phyloP scores from a whole-genome alignment of 495 filamentous ascomycete genomes.

The Xylaria scruposa region DNA sequence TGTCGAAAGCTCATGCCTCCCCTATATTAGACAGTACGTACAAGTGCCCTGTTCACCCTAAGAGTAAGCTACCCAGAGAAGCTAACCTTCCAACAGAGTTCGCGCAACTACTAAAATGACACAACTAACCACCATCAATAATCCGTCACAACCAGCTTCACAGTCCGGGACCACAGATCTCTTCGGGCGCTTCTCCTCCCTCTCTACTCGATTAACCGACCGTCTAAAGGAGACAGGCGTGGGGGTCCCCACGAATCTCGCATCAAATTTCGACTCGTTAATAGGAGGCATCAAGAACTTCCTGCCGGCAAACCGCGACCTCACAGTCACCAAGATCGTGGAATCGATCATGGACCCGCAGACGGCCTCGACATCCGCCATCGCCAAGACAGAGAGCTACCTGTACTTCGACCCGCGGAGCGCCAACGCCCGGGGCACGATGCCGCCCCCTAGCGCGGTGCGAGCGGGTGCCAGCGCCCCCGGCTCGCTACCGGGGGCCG shows the following conservation, averaged over 20 bases:
- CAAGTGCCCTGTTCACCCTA: neutral
- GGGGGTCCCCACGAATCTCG: constrained; percentile 62
- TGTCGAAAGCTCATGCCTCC: constrained; percentile 74
- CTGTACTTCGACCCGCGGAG: constrained; percentile 98
- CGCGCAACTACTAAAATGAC: constrained; percentile 98
- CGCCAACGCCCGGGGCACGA: constrained; percentile 90
- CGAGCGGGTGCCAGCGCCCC: constrained; percentile 50
- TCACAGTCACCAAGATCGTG: constrained; percentile 96
- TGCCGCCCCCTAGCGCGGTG: constrained; percentile 73
- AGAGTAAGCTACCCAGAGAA: neutral
- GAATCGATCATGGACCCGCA: constrained; percentile 98
- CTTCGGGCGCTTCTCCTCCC: constrained; percentile 86
- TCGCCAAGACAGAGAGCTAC: constrained; percentile 96
- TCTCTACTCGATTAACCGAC: constrained; percentile 90
- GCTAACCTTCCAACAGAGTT: constrained; percentile 65
- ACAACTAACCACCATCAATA: constrained; percentile 84
- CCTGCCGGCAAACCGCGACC: constrained; percentile 90
- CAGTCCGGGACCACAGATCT: constrained; percentile 71
- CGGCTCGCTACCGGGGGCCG: constrained; percentile 51
- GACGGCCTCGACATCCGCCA: constrained; percentile 84
- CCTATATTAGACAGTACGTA: constrained; percentile 82
- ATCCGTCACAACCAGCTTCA: constrained; percentile 66
- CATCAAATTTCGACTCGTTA: constrained; percentile 90
- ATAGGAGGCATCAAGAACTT: constrained; percentile 99
- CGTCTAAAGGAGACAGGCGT: constrained; percentile 86